phyloP scores from a whole-genome alignment of 2,329 filamentous ascomycete species.

The Scedosporium dehoogii region DNA sequence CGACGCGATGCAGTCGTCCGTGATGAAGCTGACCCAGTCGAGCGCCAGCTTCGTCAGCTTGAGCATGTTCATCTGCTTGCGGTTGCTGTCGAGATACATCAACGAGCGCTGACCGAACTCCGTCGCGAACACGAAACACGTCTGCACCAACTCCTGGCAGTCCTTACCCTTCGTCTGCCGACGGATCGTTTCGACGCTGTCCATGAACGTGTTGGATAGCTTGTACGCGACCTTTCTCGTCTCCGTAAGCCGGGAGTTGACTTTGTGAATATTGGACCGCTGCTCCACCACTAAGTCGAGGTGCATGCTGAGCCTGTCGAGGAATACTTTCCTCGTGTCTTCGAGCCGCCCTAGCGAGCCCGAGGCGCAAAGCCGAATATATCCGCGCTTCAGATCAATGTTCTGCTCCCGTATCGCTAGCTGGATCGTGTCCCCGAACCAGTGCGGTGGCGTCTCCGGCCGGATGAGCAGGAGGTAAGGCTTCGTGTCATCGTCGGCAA shows the following conservation, averaged over 20 bases:
- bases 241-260: slow-evolving; percentile 83
- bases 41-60: slow-evolving; percentile 87
- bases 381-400: slow-evolving; percentile 76
- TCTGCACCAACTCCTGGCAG: slow-evolving; percentile 93
- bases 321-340: slow-evolving; percentile 68
- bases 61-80: slow-evolving; percentile 93
- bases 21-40: slow-evolving; percentile 97
- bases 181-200: slow-evolving; percentile 88
- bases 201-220: slow-evolving; percentile 96
- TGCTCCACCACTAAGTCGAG: slow-evolving; percentile 87
- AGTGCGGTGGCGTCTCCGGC: slow-evolving; percentile 67
- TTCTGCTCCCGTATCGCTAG: slow-evolving; percentile 66
- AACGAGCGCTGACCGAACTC: slow-evolving; percentile 95
- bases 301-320: slow-evolving; percentile 70
- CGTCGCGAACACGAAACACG: slow-evolving; percentile 96
- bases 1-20: slow-evolving; percentile 88
- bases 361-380: slow-evolving; percentile 79
- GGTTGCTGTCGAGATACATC: slow-evolving; percentile 90
- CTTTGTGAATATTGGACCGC: slow-evolving; percentile 83
- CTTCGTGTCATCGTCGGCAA: slow-evolving; percentile 62
- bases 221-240: slow-evolving; percentile 95
- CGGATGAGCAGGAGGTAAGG: slow-evolving; percentile 79
- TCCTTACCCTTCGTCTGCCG: slow-evolving; percentile 75
- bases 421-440: slow-evolving; percentile 69
- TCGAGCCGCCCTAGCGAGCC: slow-evolving; percentile 70